Conservation (phyloP, 139 green algal species). For the Haematococcus lacustris region DNA sequence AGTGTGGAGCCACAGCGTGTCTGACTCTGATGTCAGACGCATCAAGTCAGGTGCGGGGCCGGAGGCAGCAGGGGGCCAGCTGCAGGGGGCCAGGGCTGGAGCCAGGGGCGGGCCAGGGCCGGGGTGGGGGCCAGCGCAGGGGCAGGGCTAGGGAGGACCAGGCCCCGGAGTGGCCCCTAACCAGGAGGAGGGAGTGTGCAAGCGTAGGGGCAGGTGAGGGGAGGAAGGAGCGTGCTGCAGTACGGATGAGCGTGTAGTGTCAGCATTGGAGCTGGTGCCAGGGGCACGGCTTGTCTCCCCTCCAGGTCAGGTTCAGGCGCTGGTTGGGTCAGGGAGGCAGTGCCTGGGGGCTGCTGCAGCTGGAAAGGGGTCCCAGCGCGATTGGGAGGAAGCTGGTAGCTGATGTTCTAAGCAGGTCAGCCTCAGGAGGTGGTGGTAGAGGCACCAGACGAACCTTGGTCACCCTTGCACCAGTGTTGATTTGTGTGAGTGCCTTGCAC, state of each 20-base stretch:
- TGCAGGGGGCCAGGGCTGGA: background rate
- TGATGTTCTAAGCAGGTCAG: background rate
- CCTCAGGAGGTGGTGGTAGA: background rate
- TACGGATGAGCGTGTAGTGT: background rate
- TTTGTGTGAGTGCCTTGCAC: no score
- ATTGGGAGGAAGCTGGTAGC: background rate
- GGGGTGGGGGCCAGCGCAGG: no score
- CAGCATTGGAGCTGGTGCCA: background rate
- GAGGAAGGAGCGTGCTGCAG: background rate
- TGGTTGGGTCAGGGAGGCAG: background rate
- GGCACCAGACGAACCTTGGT: background rate
- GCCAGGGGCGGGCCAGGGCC: background rate
- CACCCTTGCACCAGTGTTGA: background rate
- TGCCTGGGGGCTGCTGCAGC: background rate
- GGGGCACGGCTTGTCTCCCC: background rate
- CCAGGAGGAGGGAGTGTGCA: background rate
- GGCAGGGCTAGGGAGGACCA: no score
- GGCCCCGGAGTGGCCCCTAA: background rate
- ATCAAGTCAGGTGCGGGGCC: background rate
- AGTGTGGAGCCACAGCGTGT: background rate
- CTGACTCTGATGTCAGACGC: background rate
- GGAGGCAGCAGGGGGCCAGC: background rate
- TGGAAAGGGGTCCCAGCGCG: background rate
- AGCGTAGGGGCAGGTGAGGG: background rate
- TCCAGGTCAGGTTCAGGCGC: background rate